These are phyloP conservation scores for Ephemerocybe angulata DNA, from an alignment of 768 basidiomycete genomes.

Conservation along the genomic window DNA sequence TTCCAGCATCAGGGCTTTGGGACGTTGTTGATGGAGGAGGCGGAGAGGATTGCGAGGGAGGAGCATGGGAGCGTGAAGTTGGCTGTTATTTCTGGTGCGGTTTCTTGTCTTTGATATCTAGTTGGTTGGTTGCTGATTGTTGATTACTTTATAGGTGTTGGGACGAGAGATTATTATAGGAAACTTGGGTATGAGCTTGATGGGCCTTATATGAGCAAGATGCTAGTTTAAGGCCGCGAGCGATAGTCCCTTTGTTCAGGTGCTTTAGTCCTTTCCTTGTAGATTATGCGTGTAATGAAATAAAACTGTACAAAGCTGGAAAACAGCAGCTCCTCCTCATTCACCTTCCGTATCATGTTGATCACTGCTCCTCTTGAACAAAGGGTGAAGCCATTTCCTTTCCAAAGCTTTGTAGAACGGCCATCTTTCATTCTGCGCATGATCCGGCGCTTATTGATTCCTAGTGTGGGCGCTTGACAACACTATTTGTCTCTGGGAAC, in stretches of 20 bases:
- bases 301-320: not conserved
- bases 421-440: no score
- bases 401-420: no score
- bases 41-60: constrained; percentile 94
- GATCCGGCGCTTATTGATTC: no score
- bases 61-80: constrained; percentile 95
- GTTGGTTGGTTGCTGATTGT: not conserved
- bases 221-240: constrained; percentile 35
- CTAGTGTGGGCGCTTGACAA: no score
- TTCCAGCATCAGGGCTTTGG: constrained; percentile 99
- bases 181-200: constrained; percentile 92
- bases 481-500: no score
- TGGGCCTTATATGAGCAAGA: constrained; percentile 98
- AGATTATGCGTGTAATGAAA: not conserved
- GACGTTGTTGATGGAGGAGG: constrained; percentile 97
- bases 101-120: constrained; percentile 6
- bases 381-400: no score
- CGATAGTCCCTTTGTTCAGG: not conserved
- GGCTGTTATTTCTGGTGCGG: constrained; percentile 89
- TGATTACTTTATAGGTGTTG: constrained; percentile 70
- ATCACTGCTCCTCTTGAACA: no score
- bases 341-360: no score
- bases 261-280: not conserved
- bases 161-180: constrained; percentile 95
- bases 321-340: no score